Evolutionary conservation across 1,284 basidiomycete genomes (phyloP).

Genomic region (Serendipita sp.): DNA sequence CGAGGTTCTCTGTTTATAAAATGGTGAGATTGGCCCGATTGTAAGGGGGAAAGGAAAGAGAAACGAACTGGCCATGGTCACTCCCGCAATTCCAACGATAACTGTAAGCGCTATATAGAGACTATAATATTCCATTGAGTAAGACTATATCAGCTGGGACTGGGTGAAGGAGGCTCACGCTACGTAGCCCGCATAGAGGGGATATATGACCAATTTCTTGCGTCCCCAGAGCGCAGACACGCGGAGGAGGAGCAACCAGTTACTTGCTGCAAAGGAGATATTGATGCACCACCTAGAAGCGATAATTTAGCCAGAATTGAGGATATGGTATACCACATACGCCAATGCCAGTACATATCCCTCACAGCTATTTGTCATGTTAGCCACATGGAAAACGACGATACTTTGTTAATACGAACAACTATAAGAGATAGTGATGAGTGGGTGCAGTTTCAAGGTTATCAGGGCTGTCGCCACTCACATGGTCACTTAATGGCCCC

Average conservation of each 20-base stretch:
- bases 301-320: background rate
- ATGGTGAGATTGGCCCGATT: background rate
- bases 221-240: conserved; percentile 1
- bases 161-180: background rate
- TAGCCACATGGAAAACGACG: too few relatives aligned
- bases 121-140: too few relatives aligned
- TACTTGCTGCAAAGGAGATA: background rate
- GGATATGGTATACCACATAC: background rate
- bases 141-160: too few relatives aligned
- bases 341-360: too few relatives aligned
- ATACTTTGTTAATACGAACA: too few relatives aligned
- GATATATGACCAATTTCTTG: background rate
- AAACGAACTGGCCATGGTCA: background rate
- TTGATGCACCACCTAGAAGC: background rate
- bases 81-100: background rate
- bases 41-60: background rate
- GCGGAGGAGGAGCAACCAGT: background rate
- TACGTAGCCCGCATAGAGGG: background rate
- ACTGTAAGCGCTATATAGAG: background rate
- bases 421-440: too few relatives aligned
- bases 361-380: too few relatives aligned
- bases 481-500: too few relatives aligned
- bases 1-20: background rate
- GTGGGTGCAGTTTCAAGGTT: too few relatives aligned
- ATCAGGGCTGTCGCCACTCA: too few relatives aligned